A percentile compares a stretch with the other conserved stretches of the same genome.
phyloP scores from a whole-genome alignment of 2,329 filamentous ascomycete species.

The Eurotiales sp. region DNA sequence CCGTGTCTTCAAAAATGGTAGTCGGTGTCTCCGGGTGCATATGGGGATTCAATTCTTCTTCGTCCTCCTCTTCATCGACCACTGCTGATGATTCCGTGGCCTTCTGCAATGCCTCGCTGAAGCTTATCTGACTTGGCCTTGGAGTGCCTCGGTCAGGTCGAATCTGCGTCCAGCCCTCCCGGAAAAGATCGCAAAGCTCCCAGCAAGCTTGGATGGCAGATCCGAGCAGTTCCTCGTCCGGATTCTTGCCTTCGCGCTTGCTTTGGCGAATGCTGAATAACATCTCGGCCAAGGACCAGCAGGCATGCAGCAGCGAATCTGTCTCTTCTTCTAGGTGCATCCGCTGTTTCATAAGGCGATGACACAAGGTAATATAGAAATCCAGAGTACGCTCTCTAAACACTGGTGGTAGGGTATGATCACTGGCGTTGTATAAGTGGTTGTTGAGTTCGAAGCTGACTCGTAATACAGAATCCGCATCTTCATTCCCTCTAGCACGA shows the following conservation, averaged over 20 bases:
- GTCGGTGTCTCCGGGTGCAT: constrained; percentile 78
- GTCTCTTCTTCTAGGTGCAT: constrained; percentile 75
- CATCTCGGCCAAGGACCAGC: constrained; percentile 89
- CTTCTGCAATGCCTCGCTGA: constrained; percentile 57
- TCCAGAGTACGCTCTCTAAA: constrained; percentile 88
- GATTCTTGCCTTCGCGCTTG: constrained; percentile 64
- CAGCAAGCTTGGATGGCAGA: constrained; percentile 91
- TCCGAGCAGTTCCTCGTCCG: constrained; percentile 79
- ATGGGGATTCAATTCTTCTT: constrained; percentile 23
- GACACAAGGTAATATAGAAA: constrained; percentile 91
- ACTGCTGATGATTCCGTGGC: constrained; percentile 41
- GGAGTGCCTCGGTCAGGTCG: constrained; percentile 83
- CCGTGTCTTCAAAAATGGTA: constrained; percentile 90
- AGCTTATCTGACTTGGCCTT: constrained; percentile 71
- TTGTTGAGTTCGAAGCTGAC: constrained; percentile 96
- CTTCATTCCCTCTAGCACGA: constrained; percentile 70
- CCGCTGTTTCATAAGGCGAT: constrained; percentile 92
- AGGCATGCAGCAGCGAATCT: constrained; percentile 76
- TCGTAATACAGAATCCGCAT: constrained; percentile 78
- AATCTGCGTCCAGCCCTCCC: constrained; percentile 86
- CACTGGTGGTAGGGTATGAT: constrained; percentile 74
- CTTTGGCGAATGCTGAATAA: constrained; percentile 86
- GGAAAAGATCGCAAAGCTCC: constrained; percentile 90
- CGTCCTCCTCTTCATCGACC: constrained; percentile 23
- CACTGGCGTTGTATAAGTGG: constrained; percentile 89